Evolutionary conservation across 495 filamentous ascomycete species (phyloP).

Genomic region (Aspergillus asperescens): DNA sequence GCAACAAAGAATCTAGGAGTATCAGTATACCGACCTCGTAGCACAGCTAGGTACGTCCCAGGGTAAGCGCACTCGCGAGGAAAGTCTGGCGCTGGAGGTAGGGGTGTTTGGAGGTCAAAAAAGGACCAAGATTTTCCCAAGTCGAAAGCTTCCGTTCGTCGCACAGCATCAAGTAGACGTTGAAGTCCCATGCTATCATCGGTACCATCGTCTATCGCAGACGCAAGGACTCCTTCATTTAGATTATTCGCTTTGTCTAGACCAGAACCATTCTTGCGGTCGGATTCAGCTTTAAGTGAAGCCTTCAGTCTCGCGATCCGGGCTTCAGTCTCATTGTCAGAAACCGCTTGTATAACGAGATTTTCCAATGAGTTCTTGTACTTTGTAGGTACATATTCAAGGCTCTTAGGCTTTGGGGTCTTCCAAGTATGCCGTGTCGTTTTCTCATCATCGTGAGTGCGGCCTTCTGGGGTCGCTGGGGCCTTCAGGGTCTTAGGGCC

Average conservation of each 20-base stretch:
- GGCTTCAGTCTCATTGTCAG: conserved; percentile 53
- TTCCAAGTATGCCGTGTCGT: conserved; percentile 15
- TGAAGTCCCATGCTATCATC: conserved; percentile 50
- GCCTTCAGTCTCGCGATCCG: conserved; percentile 50
- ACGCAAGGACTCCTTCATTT: conserved; percentile 39
- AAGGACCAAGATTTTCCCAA: conserved; percentile 62
- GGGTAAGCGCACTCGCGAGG: conserved; percentile 26
- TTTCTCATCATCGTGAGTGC: conserved; percentile 12
- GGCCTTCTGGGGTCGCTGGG: not conserved
- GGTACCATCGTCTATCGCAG: conserved; percentile 39
- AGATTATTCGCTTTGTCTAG: conserved; percentile 23
- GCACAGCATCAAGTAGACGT: conserved; percentile 64
- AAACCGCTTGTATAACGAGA: conserved; percentile 54
- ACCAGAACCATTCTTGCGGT: not conserved
- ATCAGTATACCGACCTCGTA: conserved; percentile 31
- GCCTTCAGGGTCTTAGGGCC: too few species aligned
- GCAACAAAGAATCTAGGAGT: not conserved
- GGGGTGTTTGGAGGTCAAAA: conserved; percentile 40
- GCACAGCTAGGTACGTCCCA: conserved; percentile 22
- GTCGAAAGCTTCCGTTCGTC: conserved; percentile 66
- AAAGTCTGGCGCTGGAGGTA: conserved; percentile 35
- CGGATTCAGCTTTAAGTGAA: not conserved
- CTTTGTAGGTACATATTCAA: conserved; percentile 36
- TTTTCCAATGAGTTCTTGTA: conserved; percentile 65
- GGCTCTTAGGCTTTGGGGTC: not conserved